Evolutionary conservation across 2,329 filamentous ascomycete genomes (phyloP), one percentile per base, ranked within the genome.

Genomic region (Pyrenophora tritici-repentis): DNA sequence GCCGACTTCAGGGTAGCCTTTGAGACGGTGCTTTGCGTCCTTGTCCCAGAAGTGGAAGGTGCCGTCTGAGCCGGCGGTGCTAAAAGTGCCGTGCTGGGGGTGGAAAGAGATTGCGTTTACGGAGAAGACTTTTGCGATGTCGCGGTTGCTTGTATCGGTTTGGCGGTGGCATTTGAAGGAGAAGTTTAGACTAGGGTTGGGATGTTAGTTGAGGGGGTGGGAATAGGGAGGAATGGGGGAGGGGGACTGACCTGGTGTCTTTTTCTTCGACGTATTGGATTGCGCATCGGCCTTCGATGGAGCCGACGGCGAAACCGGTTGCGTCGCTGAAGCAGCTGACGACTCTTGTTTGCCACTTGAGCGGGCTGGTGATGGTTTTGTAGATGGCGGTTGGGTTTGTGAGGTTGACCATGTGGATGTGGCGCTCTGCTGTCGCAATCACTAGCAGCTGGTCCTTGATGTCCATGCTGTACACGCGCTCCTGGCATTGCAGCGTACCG

Each of bases 251-350:
- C 87, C 76, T 84, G 3, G 88, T 79, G 72, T 99, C 91, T 76
- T 97, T 97, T 36, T 99, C 94, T 67, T 99, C 93, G 31, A 97
- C 91, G 67, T 99, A 97, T 73, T 99, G 94, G 58, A 99, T 99
- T 1, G 94, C 94, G 73, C 94, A 99, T 48, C 94, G 88, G 24
- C 94, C 94, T 74, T 99, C 94, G 66, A 99, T 96, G 71, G 90
- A 96, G 47, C 94, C 94, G 42, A 99, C 90, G 1, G 94, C 94
- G 69, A 96, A 99, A 5, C 94, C 94, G 0, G 86, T 86, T 6
- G 91, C 89, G 72, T 99, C 93, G 12, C 87, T 86, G 73, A 99
- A 99, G 79, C 93, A 97, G 78, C 89, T 94, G 43, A 97, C 90
- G 10, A 95, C 91, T 51, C 93, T 83, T 1, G 94, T 99, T 81